These are phyloP conservation scores for Kuraishia piskuri DNA, from an alignment of 805 yeast species.

Conservation along the genomic window DNA sequence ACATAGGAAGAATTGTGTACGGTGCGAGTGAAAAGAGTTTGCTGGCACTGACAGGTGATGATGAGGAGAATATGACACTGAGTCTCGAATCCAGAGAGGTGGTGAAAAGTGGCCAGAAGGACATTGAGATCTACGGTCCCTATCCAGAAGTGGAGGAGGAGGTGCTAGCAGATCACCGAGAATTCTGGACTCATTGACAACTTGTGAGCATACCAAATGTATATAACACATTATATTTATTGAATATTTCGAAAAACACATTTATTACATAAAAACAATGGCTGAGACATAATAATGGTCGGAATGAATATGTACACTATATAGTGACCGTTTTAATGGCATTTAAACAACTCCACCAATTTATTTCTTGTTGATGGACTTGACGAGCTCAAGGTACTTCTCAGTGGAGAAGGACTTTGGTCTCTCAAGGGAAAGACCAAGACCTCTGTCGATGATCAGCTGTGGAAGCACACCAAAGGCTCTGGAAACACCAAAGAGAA, in stretches of 20 bases:
- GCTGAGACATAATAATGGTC: not conserved
- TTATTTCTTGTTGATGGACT: conserved; percentile 17
- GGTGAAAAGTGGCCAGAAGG: conserved; percentile 17
- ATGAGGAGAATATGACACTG: conserved; percentile 19
- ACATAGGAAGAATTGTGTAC: conserved; percentile 18
- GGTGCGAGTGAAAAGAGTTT: conserved; percentile 15
- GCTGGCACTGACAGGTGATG: conserved; percentile 15
- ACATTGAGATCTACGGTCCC: conserved; percentile 19
- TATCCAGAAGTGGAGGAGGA: conserved; percentile 12
- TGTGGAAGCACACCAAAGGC: conserved; percentile 84
- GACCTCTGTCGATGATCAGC: conserved; percentile 76
- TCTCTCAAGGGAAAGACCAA: conserved; percentile 78
- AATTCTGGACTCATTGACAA: conserved; percentile 13
- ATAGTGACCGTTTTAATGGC: not conserved
- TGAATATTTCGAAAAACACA: not conserved
- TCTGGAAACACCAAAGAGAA: conserved; percentile 79
- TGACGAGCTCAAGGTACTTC: conserved; percentile 79
- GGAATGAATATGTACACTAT: not conserved
- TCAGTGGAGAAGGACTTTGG: conserved; percentile 92
- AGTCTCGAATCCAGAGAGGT: conserved; percentile 13
- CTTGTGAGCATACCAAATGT: not conserved
- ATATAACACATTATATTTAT: not conserved
- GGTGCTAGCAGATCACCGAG: conserved; percentile 15
- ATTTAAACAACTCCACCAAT: not conserved
- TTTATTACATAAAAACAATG: not conserved